Base-by-base conservation (phyloP, 768 basidiomycete species). In the Brasilioporus rufonigricans region DNA sequence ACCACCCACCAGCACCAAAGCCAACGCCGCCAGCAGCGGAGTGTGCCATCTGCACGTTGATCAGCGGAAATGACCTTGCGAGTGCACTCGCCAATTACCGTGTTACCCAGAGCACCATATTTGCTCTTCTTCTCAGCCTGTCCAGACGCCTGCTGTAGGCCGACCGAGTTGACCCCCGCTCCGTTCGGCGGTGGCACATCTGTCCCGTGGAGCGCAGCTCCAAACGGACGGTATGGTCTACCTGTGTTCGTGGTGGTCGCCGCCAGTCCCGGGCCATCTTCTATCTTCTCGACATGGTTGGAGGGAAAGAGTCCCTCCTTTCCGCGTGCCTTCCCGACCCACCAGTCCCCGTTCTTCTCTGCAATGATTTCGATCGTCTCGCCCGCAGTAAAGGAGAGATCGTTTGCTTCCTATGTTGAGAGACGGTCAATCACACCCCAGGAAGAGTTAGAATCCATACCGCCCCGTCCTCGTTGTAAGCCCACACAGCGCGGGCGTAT, bases 321-420 rank as follows among this genome's bases (percentile, higher is more conserved):
- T 24, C 85, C 85, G 32, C 84, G 79, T 52, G 78, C 62, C 56
- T 70, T 76, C 26, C 93, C 92, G 9, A 79, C 82, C 91, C 91
- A 96, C 93, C 93, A 94, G 68, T 94, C 93, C 4, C 76, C 76
- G 54, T 93, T 92, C 43, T 83, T 87, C 66, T 93, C 89, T 54
- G 86, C 81, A 39, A 89, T 68, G 53, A 96, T 78, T 53, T 91
- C 88, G 55, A 96, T 80, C 43, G 83, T 75, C 63, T 94, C 93
- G 4, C 91, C 93, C 0, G 80, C 69, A 26, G 74, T 67, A 77
- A 96, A 93, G 1, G 84, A 81, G 9, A 96, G 76, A 66, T 96
- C 93, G n/a, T 86, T 82, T 13, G 79, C 75, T 61, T 91, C 88
- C 88, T 93, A 64, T 12, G 14, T 27, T 41, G 27, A 36, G n/a